A percentile compares a stretch with the other conserved stretches of the same genome.
Evolutionary conservation across 176 grass and related monocot genomes (phyloP).

Genomic region (Neostapfia colusana): DNA sequence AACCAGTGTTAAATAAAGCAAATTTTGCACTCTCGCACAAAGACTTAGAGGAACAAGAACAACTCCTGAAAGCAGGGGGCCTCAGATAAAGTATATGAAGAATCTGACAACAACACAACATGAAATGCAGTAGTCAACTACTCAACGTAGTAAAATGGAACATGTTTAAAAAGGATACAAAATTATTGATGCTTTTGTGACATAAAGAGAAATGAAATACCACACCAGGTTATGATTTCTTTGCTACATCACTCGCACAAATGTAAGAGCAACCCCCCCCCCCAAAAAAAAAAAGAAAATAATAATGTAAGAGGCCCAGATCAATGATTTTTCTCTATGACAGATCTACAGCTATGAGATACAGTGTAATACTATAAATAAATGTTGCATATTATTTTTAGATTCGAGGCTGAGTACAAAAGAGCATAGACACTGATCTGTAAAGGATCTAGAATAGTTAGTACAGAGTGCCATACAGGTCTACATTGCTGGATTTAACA

Average conservation of each 20-base stretch:
- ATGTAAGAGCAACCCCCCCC: no score
- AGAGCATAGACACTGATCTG: no score
- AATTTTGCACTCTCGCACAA: background rate
- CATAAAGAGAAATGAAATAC: background rate
- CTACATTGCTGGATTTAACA: background rate
- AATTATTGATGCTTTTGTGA: background rate
- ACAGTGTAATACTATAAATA: no score
- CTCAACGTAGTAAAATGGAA: background rate
- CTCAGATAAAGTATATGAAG: background rate
- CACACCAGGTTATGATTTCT: background rate
- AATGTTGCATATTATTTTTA: background rate
- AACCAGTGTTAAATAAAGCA: background rate
- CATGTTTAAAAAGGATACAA: background rate
- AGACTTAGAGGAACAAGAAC: background rate
- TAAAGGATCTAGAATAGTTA: no score
- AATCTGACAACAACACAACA: background rate
- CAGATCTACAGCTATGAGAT: background rate
- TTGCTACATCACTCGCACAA: background rate
- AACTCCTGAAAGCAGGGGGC: background rate
- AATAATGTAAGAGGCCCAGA: background rate
- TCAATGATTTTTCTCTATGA: background rate
- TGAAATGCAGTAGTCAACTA: background rate
- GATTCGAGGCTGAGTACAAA: background rate
- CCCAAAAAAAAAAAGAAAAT: no score
- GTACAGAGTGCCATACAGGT: background rate